These are phyloP conservation scores for Aspergillaceae sp. DNA, from an alignment of 2,329 filamentous ascomycete genomes.

Conservation along the genomic window DNA sequence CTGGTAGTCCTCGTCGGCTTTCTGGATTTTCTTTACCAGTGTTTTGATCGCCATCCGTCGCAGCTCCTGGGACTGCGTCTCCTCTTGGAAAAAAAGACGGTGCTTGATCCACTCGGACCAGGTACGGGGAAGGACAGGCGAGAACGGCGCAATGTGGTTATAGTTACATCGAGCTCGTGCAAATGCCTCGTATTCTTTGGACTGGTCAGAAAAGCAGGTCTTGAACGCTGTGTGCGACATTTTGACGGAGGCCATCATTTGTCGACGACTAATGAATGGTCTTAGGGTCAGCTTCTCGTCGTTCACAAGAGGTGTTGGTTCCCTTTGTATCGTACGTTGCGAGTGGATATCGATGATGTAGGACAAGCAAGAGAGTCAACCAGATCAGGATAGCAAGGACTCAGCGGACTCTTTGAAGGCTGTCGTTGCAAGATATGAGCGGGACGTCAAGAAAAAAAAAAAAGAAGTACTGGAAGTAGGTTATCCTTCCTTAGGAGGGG, in stretches of 20 bases:
- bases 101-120: constrained; percentile 17
- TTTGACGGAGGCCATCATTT: background rate
- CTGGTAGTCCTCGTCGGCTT: constrained; percentile 1
- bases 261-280: background rate
- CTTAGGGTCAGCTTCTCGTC: background rate
- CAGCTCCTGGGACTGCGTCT: constrained; percentile 4
- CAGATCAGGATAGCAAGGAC: too few relatives aligned
- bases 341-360: background rate
- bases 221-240: constrained; percentile 13
- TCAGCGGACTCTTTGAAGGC: too few relatives aligned
- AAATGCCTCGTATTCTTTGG: constrained; percentile 19
- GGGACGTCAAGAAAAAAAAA: too few relatives aligned
- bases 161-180: constrained; percentile 14
- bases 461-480: too few relatives aligned
- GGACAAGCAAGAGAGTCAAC: background rate
- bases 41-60: constrained; percentile 5
- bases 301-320: too few relatives aligned
- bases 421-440: too few relatives aligned
- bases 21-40: constrained; percentile 1
- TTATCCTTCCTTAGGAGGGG: too few relatives aligned
- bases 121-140: constrained; percentile 17
- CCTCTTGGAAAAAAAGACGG: constrained; percentile 9
- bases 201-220: constrained; percentile 20
- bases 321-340: background rate
- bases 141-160: constrained; percentile 14